phyloP scores from a whole-genome alignment of 1,284 basidiomycete species.

The Malassezia nana region DNA sequence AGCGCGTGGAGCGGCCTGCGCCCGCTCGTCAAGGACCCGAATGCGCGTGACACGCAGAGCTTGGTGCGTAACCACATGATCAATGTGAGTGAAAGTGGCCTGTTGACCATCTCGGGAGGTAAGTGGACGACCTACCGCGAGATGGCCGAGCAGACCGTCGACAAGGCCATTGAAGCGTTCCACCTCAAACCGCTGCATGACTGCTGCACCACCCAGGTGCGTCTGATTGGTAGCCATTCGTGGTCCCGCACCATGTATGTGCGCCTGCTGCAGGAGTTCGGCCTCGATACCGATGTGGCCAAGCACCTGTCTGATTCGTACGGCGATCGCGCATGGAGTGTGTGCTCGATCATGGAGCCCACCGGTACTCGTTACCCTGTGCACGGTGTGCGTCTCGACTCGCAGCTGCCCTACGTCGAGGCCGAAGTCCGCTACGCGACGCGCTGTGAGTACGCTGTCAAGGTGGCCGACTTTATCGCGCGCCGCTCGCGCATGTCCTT shows the following conservation, averaged over 20 bases:
- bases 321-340: slow-evolving; percentile 91
- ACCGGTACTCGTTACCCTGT: slow-evolving; percentile 75
- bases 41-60: slow-evolving; percentile 69
- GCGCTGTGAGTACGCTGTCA: slow-evolving; percentile 80
- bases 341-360: slow-evolving; percentile 68
- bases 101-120: slow-evolving; percentile 89
- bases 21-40: slow-evolving; percentile 77
- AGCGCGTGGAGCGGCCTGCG: slow-evolving; percentile 88
- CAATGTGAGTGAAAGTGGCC: slow-evolving; percentile 66
- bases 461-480: slow-evolving; percentile 80
- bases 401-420: slow-evolving; percentile 79
- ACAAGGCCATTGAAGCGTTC: slow-evolving; percentile 74
- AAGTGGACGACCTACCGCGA: slow-evolving; percentile 95
- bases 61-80: slow-evolving; percentile 92
- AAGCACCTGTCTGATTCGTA: slow-evolving; percentile 86
- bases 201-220: slow-evolving; percentile 70
- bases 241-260: slow-evolving; percentile 97
- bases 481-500: slow-evolving; percentile 83
- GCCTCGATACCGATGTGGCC: slow-evolving; percentile 81
- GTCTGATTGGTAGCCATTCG: slow-evolving; percentile 82
- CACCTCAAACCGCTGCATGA: slow-evolving; percentile 54
- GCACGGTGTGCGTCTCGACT: slow-evolving; percentile 66
- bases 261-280: slow-evolving; percentile 73
- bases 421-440: slow-evolving; percentile 86
- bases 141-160: slow-evolving; percentile 93